Percentiles rank a stretch among this genome's conserved stretches.
Evolutionary conservation across 2,329 filamentous ascomycete genomes (phyloP).

Genomic region (Ilyonectria robusta): DNA sequence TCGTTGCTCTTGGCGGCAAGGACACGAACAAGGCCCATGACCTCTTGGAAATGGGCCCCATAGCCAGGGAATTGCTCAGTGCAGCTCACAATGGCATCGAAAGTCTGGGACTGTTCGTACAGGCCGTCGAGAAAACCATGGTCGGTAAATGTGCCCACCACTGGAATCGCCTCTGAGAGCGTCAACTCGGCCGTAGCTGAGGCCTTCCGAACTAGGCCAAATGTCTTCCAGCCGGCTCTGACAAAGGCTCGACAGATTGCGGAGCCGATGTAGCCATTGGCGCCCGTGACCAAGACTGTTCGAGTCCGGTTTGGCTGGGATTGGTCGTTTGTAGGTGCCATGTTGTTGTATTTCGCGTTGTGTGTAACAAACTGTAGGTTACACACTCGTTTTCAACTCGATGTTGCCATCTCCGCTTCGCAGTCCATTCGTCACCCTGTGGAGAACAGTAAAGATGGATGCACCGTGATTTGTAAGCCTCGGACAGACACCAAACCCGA

Average conservation of each 20-base stretch:
- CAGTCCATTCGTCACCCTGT: background rate
- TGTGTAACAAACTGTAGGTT: background rate
- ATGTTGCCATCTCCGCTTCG: background rate
- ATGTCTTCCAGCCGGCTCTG: slow-evolving; percentile 60
- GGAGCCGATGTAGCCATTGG: slow-evolving; percentile 64
- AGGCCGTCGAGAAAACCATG: slow-evolving; percentile 48
- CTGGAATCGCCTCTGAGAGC: slow-evolving; percentile 56
- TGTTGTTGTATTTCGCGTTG: background rate
- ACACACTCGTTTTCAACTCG: no score
- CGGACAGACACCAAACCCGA: slow-evolving; percentile 13
- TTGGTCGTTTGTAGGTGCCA: background rate
- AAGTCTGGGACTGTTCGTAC: slow-evolving; percentile 40
- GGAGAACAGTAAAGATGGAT: background rate
- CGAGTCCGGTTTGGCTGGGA: slow-evolving; percentile 2
- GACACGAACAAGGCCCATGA: slow-evolving; percentile 51
- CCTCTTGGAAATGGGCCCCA: slow-evolving; percentile 55
- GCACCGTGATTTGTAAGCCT: slow-evolving; percentile 14
- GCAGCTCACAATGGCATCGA: slow-evolving; percentile 61
- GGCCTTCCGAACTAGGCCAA: slow-evolving; percentile 59
- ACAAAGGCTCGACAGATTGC: slow-evolving; percentile 62
- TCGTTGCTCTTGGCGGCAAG: slow-evolving; percentile 53
- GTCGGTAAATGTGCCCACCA: slow-evolving; percentile 57
- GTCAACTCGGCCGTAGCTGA: slow-evolving; percentile 49
- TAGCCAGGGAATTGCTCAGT: slow-evolving; percentile 59
- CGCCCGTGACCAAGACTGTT: slow-evolving; percentile 62